Percentiles rank a stretch among this genome's conserved stretches.
Evolutionary conservation across 1,284 basidiomycete genomes (phyloP).

Genomic region (Singerocomus inundabilis): DNA sequence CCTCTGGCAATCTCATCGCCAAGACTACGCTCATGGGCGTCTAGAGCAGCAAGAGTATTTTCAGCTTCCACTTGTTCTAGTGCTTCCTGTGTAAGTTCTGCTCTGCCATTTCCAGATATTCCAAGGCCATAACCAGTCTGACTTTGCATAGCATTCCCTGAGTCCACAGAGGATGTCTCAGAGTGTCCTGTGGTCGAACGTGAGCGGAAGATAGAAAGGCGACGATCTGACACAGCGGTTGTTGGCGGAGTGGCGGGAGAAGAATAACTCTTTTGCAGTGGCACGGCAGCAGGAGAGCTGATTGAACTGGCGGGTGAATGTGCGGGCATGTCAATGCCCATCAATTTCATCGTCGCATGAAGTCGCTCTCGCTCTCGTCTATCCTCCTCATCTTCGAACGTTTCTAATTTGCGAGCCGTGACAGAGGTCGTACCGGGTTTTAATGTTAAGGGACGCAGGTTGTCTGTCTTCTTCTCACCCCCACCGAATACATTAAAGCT

Average conservation of each 20-base stretch:
- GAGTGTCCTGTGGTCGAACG: conserved; percentile 43
- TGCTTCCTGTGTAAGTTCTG: conserved; percentile 68
- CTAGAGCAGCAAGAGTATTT: conserved; percentile 66
- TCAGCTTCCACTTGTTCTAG: conserved; percentile 75
- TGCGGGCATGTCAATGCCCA: conserved; percentile 75
- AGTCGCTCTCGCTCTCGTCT: conserved; percentile 79
- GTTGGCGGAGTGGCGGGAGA: conserved; percentile 36
- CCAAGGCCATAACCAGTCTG: conserved; percentile 39
- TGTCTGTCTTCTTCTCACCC: conserved; percentile 59
- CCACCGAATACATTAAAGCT: conserved; percentile 65
- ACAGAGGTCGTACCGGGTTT: conserved; percentile 58
- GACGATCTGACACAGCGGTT: conserved; percentile 39
- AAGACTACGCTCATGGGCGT: conserved; percentile 69
- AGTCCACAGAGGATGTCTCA: conserved; percentile 49
- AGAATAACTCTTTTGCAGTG: conserved; percentile 44
- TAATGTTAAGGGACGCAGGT: conserved; percentile 68
- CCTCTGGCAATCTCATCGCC: conserved; percentile 77
- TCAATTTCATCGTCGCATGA: conserved; percentile 86
- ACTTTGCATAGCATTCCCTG: conserved; percentile 39
- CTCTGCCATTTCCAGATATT: conserved; percentile 33
- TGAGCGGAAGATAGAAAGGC: conserved; percentile 72
- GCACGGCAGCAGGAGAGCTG: conserved; percentile 31
- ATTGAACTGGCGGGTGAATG: conserved; percentile 32
- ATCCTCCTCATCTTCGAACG: conserved; percentile 82
- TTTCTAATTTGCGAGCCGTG: conserved; percentile 74